Conservation (phyloP, 768 basidiomycete genomes). For the Amanita pallidorosea region DNA sequence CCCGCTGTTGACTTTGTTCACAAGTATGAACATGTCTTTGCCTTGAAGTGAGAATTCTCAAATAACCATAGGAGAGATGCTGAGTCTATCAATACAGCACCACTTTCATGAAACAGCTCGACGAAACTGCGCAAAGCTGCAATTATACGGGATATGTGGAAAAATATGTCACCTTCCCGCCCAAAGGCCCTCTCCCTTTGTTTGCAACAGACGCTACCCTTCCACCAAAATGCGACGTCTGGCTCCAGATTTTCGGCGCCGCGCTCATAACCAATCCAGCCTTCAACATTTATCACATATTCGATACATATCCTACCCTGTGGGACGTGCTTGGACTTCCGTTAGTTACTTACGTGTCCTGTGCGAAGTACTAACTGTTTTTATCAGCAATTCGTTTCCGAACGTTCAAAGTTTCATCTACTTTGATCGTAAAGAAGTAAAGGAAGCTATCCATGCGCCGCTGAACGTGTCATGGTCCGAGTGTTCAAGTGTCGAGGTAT, state of each 20-base stretch:
- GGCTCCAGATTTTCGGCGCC: conserved; percentile 55
- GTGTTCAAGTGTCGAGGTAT: conserved; percentile 51
- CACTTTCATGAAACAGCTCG: conserved; percentile 49
- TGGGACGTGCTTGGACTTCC: conserved; percentile 81
- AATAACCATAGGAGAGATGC: neutral
- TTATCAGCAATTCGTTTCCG: conserved; percentile 39
- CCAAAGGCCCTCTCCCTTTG: conserved; percentile 51
- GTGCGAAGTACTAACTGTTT: neutral
- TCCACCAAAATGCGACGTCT: conserved; percentile 52
- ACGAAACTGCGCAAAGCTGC: conserved; percentile 41
- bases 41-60: conserved; percentile 43
- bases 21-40: conserved; percentile 39
- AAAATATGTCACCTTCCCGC: conserved; percentile 53
- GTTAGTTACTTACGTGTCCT: conserved; percentile 21
- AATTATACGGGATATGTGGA: conserved; percentile 55
- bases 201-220: conserved; percentile 40
- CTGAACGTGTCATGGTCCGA: conserved; percentile 46
- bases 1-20: conserved; percentile 68
- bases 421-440: conserved; percentile 61
- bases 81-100: conserved; percentile 27
- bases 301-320: conserved; percentile 61
- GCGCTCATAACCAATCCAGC: conserved; percentile 59
- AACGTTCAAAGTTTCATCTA: conserved; percentile 54
- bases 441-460: conserved; percentile 64
- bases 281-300: conserved; percentile 69